Evolutionary conservation across 2,329 filamentous ascomycete species (phyloP).

Genomic region (Dactylellina cionopaga): DNA sequence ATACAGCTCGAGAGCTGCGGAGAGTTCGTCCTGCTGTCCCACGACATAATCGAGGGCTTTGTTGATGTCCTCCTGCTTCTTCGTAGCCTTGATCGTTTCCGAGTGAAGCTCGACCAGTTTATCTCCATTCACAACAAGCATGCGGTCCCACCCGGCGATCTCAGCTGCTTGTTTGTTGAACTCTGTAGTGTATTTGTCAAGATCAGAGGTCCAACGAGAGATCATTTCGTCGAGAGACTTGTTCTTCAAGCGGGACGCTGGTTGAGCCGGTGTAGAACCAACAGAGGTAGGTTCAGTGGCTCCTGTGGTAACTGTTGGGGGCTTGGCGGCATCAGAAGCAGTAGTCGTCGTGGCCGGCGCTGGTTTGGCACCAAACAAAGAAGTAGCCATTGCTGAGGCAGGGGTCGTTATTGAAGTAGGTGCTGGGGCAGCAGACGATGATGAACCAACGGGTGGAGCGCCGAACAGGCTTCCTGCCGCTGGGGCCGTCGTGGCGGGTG

Average conservation of each 20-base stretch:
- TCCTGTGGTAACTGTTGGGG: conserved; percentile 57
- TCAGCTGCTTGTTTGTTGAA: conserved; percentile 90
- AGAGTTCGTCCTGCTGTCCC: conserved; percentile 89
- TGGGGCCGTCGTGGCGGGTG: conserved; percentile 56
- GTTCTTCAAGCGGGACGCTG: conserved; percentile 91
- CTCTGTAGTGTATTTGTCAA: conserved; percentile 95
- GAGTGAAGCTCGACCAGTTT: conserved; percentile 94
- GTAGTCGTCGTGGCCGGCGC: conserved; percentile 59
- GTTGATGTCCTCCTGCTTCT: conserved; percentile 92
- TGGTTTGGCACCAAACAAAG: conserved; percentile 58
- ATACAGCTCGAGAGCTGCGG: conserved; percentile 87
- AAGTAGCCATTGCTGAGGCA: conserved; percentile 57
- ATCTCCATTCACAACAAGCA: conserved; percentile 90
- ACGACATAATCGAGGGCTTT: conserved; percentile 89
- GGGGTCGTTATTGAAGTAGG: conserved; percentile 57
- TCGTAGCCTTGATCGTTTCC: conserved; percentile 91
- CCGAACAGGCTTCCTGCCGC: conserved; percentile 54
- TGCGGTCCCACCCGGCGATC: conserved; percentile 88
- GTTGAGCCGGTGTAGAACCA: conserved; percentile 80
- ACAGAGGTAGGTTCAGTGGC: conserved; percentile 63
- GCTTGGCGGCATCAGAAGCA: conserved; percentile 56
- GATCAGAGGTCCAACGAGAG: conserved; percentile 92
- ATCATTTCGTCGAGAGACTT: conserved; percentile 99
- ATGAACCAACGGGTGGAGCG: conserved; percentile 54
- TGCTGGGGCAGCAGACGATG: conserved; percentile 57